Evolutionary conservation across 148 eudicot genomes (phyloP), one percentile per base, ranked within the genome.

Genomic region (Polygonum aviculare): DNA sequence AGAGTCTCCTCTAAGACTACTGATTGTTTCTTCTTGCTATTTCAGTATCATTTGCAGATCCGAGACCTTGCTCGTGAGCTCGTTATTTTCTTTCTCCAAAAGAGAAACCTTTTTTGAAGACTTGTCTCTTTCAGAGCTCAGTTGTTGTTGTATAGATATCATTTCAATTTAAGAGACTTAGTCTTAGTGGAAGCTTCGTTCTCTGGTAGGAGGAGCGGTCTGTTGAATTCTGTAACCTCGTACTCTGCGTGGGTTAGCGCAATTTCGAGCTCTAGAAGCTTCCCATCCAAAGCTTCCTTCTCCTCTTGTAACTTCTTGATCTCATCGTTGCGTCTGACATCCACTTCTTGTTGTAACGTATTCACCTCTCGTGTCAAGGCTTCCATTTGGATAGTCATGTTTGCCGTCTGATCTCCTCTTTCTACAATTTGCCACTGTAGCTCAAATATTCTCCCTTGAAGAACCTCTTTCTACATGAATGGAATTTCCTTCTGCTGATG

Each of bases 331-430:
- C 76, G 83, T 72, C 77, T 72, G 51, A 79, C 35, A 62, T 77
- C 84, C 11, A 74, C 60, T 76, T 78, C 84, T 79, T 80, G 82
- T 71, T 83, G 83, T 18, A 84, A 54, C 47, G 79, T 77, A 49
- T 63, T 83, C 12, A 88, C 79, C 21, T 86, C 82, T 40, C 76
- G 62, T 1, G 79, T 82, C 47, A 84, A 80, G 49, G 81, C 84
- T 22, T 45, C 76, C 52, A 86, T 86, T 70, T 78, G 77, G 18
- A 77, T 80, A 12, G 86, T 75, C 84, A 81, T 78, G 21, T 3
- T 31, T 14, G 83, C 78, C 39, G 81, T 54, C 55, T 83, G 84
- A 26, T 62, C 77, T 4, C 83, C 83, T 84, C 78, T 84, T 41
- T 82, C 84, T 75, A 39, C 67, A 26, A 84, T 65, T 59, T 49